Base-by-base conservation (phyloP, 768 basidiomycete species). In the Hericium alpestre region DNA sequence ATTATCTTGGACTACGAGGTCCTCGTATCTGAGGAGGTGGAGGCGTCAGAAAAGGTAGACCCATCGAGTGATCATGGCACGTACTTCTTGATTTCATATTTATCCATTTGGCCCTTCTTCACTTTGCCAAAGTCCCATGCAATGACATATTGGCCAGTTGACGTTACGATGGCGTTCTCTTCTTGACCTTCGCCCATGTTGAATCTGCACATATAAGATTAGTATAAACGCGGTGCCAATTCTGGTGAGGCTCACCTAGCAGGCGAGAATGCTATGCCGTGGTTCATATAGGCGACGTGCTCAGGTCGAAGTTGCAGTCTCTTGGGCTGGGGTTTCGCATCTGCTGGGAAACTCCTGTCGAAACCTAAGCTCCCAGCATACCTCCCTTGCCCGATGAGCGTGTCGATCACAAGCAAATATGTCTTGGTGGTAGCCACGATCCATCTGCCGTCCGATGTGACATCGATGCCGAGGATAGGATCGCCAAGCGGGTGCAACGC, bases 91-190 rank as follows among this genome's bases (percentile, higher is more conserved):
- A 98, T 94, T 65, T 95, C 92, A 66, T 97, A 98, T 69, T 87
- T 88, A 71, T 93, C 90, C 46, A 87, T 76, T 52, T 82, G 80
- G 55, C 96, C 96, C 71, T 86, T 86, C 79, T 95, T 97, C 61
- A 98, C 90, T 67, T 94, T 93, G 48, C 79, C 81, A 69, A 99
- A 95, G 80, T 98, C 94, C 94, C 94, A 99, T 6, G 93, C 93
- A 65, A 97, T 80, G 57, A 97, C 89, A 63, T 82, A 97, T 67
- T 84, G 82, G n/a, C 95, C 95, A 0, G 86, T 93, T 13, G 93
- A 92, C 0, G 95, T 98, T 50, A 98, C 86, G 57, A 98, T 98
- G 3, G 93, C 90, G 65, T 90, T 93, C 74, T 98, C 96, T 59
- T 86, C 83, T 62, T 90, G 83, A 16, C 84, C 87, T 65, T 89